Evolutionary conservation across 805 yeast genomes (phyloP).

Genomic region (Candida silvatica): DNA sequence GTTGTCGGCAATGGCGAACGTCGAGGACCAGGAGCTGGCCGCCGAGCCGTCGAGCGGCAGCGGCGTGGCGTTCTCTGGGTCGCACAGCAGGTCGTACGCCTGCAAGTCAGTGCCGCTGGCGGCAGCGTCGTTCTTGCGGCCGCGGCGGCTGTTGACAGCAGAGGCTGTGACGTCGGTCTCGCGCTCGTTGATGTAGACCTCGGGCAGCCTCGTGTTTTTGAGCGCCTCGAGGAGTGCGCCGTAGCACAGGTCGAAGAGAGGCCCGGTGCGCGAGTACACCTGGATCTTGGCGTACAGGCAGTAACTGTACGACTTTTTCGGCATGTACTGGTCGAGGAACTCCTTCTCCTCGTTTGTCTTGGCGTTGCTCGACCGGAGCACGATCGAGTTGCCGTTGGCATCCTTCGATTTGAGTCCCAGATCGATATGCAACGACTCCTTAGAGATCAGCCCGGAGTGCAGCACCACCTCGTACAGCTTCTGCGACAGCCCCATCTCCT

Average conservation of each 20-base stretch:
- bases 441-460: constrained; percentile 45
- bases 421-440: constrained; percentile 45
- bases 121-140: constrained; percentile 13
- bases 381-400: constrained; percentile 38
- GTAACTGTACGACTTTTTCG: constrained; percentile 40
- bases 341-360: constrained; percentile 23
- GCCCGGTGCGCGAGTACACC: constrained; percentile 76
- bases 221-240: constrained; percentile 59
- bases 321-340: constrained; percentile 18
- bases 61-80: constrained; percentile 29
- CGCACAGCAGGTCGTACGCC: constrained; percentile 50
- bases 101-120: constrained; percentile 27
- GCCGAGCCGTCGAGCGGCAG: constrained; percentile 31
- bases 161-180: constrained; percentile 31
- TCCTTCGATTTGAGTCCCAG: constrained; percentile 42
- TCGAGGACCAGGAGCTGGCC: constrained; percentile 36
- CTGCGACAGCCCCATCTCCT: constrained; percentile 73
- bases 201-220: constrained; percentile 51
- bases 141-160: constrained; percentile 26
- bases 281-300: constrained; percentile 67
- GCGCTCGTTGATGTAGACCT: constrained; percentile 57
- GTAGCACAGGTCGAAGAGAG: constrained; percentile 72
- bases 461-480: constrained; percentile 49
- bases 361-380: constrained; percentile 34
- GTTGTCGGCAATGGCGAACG: constrained; percentile 51